Conservation (phyloP, 192 early-diverging fungal genomes). For the Dissophora globulifera region DNA sequence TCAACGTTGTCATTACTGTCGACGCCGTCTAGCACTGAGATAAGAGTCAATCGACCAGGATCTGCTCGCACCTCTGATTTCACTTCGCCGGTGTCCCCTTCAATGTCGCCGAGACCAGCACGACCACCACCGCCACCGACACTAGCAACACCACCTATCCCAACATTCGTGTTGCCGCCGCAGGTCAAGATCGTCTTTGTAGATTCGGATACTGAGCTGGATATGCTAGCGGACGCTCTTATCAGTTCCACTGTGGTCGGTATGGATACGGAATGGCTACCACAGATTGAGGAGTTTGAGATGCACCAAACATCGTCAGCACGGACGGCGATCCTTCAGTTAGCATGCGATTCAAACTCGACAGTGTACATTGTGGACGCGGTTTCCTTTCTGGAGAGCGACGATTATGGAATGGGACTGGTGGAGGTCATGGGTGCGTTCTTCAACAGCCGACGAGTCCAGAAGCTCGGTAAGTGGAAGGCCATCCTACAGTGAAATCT, state of each 20-base stretch:
- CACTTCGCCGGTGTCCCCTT: not conserved
- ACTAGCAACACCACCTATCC: not conserved
- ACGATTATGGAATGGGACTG: not conserved
- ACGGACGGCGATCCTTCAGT: slow-evolving; percentile 25
- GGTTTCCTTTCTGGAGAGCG: slow-evolving; percentile 10
- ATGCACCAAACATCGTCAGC: not conserved
- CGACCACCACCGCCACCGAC: no score
- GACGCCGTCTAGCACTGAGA: not conserved
- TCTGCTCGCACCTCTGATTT: not conserved
- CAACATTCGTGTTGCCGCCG: slow-evolving; percentile 2
- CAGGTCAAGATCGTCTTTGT: slow-evolving; percentile 1
- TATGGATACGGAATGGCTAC: slow-evolving; percentile 41
- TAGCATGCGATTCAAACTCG: slow-evolving; percentile 12
- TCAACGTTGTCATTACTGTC: not conserved
- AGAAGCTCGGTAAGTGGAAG: slow-evolving; percentile 21
- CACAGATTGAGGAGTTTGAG: slow-evolving; percentile 7
- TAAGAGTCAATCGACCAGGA: no score
- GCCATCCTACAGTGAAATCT: no score
- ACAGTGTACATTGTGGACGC: slow-evolving; percentile 30
- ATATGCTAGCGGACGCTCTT: not conserved
- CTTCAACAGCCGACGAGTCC: not conserved
- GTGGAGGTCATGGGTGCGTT: slow-evolving; percentile 13
- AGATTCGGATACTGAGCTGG: not conserved
- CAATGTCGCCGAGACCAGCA: not conserved
- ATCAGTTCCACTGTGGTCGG: slow-evolving; percentile 4